Percentiles rank a stretch among this genome's conserved stretches.
phyloP scores from a whole-genome alignment of 352 stramenopile genomes.

The Blastocystis sp. region DNA sequence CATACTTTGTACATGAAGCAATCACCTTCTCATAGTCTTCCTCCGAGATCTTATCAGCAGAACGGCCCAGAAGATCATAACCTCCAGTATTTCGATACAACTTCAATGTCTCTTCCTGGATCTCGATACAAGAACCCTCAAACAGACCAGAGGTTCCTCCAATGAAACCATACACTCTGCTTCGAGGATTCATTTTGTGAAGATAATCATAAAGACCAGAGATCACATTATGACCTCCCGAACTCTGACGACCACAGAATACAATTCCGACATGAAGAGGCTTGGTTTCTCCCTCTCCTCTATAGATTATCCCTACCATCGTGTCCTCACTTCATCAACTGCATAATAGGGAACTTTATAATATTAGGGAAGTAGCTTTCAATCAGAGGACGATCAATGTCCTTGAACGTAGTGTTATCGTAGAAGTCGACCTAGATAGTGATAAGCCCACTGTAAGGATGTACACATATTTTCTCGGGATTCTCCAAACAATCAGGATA shows the following conservation, averaged over 20 bases:
- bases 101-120: conserved; percentile 56
- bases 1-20: conserved; percentile 49
- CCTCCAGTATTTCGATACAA: conserved; percentile 67
- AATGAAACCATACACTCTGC: conserved; percentile 59
- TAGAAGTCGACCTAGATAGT: conserved; percentile 21
- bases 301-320: neutral
- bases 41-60: conserved; percentile 67
- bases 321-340: conserved; percentile 11
- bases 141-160: conserved; percentile 62
- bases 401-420: conserved; percentile 45
- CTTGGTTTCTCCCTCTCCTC: neutral
- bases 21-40: conserved; percentile 43
- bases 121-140: conserved; percentile 42
- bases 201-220: conserved; percentile 64
- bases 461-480: conserved; percentile 3
- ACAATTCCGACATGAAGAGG: conserved; percentile 65
- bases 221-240: conserved; percentile 68
- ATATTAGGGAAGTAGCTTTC: conserved; percentile 42
- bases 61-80: conserved; percentile 68
- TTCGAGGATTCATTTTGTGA: conserved; percentile 48
- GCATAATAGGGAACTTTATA: conserved; percentile 12
- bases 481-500: neutral
- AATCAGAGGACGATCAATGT: conserved; percentile 8
- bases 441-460: neutral
- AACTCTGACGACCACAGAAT: conserved; percentile 68